Base-by-base conservation (phyloP, 2,329 filamentous ascomycete genomes). In the Alternaria postmessia region DNA sequence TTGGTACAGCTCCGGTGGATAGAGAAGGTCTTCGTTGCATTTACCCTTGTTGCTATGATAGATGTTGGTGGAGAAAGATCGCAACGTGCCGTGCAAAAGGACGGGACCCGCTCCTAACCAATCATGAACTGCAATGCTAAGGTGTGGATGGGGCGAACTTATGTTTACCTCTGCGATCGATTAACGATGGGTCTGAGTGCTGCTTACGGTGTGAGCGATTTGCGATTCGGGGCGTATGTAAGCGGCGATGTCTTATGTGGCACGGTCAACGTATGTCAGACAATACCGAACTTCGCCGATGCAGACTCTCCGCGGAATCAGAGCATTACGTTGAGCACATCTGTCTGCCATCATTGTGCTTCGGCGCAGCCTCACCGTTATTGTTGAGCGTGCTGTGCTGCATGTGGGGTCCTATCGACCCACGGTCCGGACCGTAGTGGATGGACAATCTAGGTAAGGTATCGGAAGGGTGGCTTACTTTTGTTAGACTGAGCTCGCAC, bases 261-360 rank as follows among this genome's bases (percentile, higher is more conserved):
- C 53, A 26, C 32, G 22, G 47, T 32, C 51, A 34, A 43, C 12
- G 51, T 22, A 30, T 57, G 53, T 57, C 47, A 60, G 53, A 57
- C 42, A 12, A 18, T 18, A 36, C 47, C 41, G 28, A 46, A 36
- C 16, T 18, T 39, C 24, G 30, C 46, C 32, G 16, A 52, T 36
- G 3, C 6, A n/a, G 12, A 42, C 28, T 26, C 26, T 26, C 11
- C 39, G 36, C 34, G 28, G 28, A 7, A 38, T 16, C 11, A 26
- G 54, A 36, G 24, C 8, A n/a, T 18, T 14, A 7, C 11, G 22
- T 24, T 28, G 5, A 36, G 4, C 42, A 26, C 30, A 14, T 2
- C 9, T 51, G 9, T 5, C 41, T 24, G 34, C 36, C 16, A 9
- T 22, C 26, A 36, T 39, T 22, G 11, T 51, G 44, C 39, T 43